A percentile compares a stretch with the other conserved stretches of the same genome.
Conservation (phyloP, 2,329 filamentous ascomycete species). For the Colletotrichum tabaci region DNA sequence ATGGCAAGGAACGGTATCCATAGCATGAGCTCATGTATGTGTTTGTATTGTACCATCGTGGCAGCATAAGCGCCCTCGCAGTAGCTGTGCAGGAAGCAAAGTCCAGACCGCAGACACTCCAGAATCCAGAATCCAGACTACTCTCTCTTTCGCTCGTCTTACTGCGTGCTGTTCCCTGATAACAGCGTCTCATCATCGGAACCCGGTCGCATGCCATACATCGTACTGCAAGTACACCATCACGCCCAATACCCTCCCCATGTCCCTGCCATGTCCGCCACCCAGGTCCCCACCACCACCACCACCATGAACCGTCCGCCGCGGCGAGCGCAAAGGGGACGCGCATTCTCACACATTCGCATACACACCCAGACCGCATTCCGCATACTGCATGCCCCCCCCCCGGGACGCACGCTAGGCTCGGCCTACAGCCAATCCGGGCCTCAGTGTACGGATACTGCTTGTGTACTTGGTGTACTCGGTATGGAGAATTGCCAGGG, state of each 20-base stretch:
- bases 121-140: slow-evolving; percentile 3
- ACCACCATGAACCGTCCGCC: background rate
- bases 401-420: slow-evolving; percentile 13
- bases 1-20: background rate
- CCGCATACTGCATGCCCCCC: slow-evolving; percentile 38
- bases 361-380: slow-evolving; percentile 39
- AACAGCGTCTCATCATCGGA: slow-evolving; percentile 41
- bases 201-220: slow-evolving; percentile 20
- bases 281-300: slow-evolving; percentile 11
- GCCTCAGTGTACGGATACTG: background rate
- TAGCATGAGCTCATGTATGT: background rate
- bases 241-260: background rate
- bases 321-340: background rate
- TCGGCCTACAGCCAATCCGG: slow-evolving; percentile 1
- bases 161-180: slow-evolving; percentile 13
- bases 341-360: slow-evolving; percentile 37
- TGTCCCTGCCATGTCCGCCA: background rate
- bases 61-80: slow-evolving; percentile 4
- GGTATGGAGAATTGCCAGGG: no score
- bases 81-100: background rate
- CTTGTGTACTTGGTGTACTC: background rate
- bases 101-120: no score
- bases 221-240: background rate
- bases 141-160: background rate
- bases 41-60: slow-evolving; percentile 2